Conservation (phyloP, 495 filamentous ascomycete genomes). For the Penicillium herquei region DNA sequence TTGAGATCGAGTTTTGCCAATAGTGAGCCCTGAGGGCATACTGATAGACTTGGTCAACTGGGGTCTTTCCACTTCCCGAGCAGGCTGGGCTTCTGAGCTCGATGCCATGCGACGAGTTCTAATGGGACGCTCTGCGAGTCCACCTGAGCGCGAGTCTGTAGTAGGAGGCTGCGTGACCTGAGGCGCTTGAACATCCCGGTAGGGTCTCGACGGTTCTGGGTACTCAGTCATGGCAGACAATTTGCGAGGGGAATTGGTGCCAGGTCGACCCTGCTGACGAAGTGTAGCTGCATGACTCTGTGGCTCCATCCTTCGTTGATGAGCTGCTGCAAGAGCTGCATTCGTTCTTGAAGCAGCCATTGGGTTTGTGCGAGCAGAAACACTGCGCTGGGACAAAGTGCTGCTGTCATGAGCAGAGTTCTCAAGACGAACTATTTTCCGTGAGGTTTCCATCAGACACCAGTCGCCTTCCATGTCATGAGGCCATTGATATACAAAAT, state of each 20-base stretch:
- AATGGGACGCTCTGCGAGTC: conserved; percentile 45
- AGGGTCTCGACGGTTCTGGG: conserved; percentile 10
- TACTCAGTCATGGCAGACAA: conserved; percentile 32
- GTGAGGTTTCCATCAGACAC: conserved; percentile 35
- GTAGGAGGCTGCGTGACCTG: conserved; percentile 7
- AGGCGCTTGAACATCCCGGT: conserved; percentile 20
- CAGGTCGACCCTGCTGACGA: conserved; percentile 43
- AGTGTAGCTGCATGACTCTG: conserved; percentile 50
- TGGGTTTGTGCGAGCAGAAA: conserved; percentile 25
- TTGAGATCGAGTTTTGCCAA: conserved; percentile 49
- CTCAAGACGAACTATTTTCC: conserved; percentile 25
- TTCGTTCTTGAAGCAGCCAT: conserved; percentile 37
- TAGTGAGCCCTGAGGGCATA: conserved; percentile 33
- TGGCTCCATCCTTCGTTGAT: conserved; percentile 39
- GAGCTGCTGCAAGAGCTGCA: conserved; percentile 41
- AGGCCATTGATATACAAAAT: conserved; percentile 62
- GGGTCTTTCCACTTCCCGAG: conserved; percentile 32
- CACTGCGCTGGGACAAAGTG: conserved; percentile 31
- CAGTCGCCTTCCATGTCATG: conserved; percentile 40
- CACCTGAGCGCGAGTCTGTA: conserved; percentile 22
- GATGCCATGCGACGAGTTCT: conserved; percentile 38
- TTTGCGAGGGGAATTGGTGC: conserved; percentile 29
- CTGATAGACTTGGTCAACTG: conserved; percentile 31
- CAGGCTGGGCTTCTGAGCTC: conserved; percentile 34
- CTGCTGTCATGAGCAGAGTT: conserved; percentile 32